Percentiles rank a stretch among this genome's conserved stretches.
These are phyloP conservation scores for Exophiala sp. DNA, from an alignment of 2,329 filamentous ascomycete genomes.

Conservation along the genomic window DNA sequence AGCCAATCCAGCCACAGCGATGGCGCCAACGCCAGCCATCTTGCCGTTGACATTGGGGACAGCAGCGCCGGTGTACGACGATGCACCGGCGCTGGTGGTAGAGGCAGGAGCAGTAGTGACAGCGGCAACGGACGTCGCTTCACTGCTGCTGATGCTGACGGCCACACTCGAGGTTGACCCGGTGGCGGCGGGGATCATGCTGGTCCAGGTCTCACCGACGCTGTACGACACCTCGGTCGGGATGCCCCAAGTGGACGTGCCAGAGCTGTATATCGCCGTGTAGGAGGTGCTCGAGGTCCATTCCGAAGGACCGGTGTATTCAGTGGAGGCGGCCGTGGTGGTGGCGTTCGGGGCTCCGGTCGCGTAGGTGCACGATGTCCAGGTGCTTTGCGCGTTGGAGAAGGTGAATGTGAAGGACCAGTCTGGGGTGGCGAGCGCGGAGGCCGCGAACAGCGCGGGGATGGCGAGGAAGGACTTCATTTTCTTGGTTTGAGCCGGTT, in stretches of 20 bases:
- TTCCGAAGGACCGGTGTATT: conserved; percentile 6
- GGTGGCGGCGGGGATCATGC: conserved; percentile 18
- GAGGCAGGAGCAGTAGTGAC: neutral
- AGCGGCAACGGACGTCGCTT: neutral
- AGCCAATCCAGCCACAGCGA: conserved; percentile 23
- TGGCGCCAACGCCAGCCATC: conserved; percentile 18
- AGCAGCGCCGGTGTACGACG: conserved; percentile 15
- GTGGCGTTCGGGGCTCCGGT: conserved; percentile 11
- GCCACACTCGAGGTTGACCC: neutral
- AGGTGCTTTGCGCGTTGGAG: conserved; percentile 17
- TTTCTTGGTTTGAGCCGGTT: neutral
- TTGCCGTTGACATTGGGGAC: conserved; percentile 13
- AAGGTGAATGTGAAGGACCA: conserved; percentile 23
- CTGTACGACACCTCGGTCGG: conserved; percentile 16
- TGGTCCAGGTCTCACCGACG: conserved; percentile 14
- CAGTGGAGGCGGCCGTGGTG: conserved; percentile 2
- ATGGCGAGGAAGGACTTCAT: conserved; percentile 24
- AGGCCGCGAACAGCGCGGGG: conserved; percentile 19
- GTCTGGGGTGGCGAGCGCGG: conserved; percentile 11
- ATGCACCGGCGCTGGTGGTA: conserved; percentile 2
- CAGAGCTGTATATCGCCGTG: conserved; percentile 18
- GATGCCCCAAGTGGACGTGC: conserved; percentile 14
- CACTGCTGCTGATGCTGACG: neutral
- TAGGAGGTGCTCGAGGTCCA: conserved; percentile 16
- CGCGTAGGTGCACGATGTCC: conserved; percentile 11